Base-by-base conservation (phyloP, 345 rosid species). In the Cochlearia excelsa region DNA sequence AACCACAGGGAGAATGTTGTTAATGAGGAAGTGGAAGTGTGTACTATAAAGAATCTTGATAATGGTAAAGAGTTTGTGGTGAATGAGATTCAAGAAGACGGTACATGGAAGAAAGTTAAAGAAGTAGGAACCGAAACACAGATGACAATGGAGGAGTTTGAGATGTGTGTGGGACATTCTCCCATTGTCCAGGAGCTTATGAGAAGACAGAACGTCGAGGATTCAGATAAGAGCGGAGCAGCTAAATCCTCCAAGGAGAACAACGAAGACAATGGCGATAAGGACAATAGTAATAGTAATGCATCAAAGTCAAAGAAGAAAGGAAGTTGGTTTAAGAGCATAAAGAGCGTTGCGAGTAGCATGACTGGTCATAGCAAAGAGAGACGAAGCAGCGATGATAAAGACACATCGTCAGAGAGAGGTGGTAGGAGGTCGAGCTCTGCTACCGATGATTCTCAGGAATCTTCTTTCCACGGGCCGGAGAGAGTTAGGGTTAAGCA, bases 361-460 rank as follows among this genome's bases (percentile, higher is more conserved):
- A 79, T 85, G 63, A 78, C 75, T 3, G 88, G 82, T 29, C 57
- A 69, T 5, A 68, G 56, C 62, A 88, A 72, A 62, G 99, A 93
- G 84, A 83, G 90, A 71, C 79, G 87, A 41, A 89, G 97, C 67
- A 82, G 89, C 8, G 99, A 93, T 54, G 99, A 93, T 71, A 81
- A 78, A 70, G 97, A 93, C 64, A 83, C 95, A 2, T 77, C 88
- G 1, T 93, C 99, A 0, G 99, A 86, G 66, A 85, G 78, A 78
- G 95, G 95, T 44, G 95, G 97, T 49, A 71, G 88, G 68, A 81
- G 99, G 77, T 93, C 89, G 0, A 89, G 97, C 72, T 89, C 99
- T 7, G 97, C 90, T 30, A 89, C 99, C 0, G 99, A 89, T 80
- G 99, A 93, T 62, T 82, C 94, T 65, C 99, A 85, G 63, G 97